Evolutionary conservation across 345 rosid genomes (phyloP).

Genomic region (Brassica nigra): DNA sequence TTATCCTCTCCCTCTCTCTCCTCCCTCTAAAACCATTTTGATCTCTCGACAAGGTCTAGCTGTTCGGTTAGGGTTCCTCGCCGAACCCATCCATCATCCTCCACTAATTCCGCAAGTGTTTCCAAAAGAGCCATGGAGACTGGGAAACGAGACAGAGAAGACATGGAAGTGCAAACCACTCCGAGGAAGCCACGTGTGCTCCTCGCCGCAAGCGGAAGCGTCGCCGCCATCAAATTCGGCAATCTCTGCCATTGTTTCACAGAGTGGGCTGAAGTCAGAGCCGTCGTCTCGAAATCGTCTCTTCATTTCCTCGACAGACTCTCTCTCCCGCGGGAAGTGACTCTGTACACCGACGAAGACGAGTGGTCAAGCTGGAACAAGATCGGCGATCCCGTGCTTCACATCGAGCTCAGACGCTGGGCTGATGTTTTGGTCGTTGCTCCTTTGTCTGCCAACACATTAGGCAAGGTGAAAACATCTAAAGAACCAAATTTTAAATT

Average conservation of each 20-base stretch:
- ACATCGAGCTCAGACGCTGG: slow-evolving; percentile 89
- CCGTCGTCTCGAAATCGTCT: slow-evolving; percentile 74
- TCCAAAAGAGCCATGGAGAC: slow-evolving; percentile 26
- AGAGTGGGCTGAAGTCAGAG: slow-evolving; percentile 91
- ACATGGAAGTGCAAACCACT: slow-evolving; percentile 33
- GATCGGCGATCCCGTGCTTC: slow-evolving; percentile 87
- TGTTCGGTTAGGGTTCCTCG: slow-evolving; percentile 30
- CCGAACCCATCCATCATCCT: slow-evolving; percentile 10
- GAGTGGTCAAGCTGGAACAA: slow-evolving; percentile 91
- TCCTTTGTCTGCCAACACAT: slow-evolving; percentile 90
- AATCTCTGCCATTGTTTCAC: slow-evolving; percentile 82
- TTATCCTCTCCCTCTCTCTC: slow-evolving; percentile 6
- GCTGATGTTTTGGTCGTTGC: slow-evolving; percentile 94
- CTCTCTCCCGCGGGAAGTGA: slow-evolving; percentile 68
- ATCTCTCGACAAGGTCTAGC: slow-evolving; percentile 1
- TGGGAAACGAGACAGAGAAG: slow-evolving; percentile 44
- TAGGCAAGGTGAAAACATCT: slow-evolving; percentile 69
- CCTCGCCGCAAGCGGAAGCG: slow-evolving; percentile 90
- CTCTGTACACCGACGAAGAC: slow-evolving; percentile 78
- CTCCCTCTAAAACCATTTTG: slow-evolving; percentile 36
- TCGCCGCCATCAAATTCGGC: slow-evolving; percentile 86
- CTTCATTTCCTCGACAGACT: slow-evolving; percentile 77
- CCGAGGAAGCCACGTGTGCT: slow-evolving; percentile 65
- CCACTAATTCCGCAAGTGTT: neutral
- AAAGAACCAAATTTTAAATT: neutral